phyloP scores from a whole-genome alignment of 352 stramenopile species.

The Pythium oligandrum region DNA sequence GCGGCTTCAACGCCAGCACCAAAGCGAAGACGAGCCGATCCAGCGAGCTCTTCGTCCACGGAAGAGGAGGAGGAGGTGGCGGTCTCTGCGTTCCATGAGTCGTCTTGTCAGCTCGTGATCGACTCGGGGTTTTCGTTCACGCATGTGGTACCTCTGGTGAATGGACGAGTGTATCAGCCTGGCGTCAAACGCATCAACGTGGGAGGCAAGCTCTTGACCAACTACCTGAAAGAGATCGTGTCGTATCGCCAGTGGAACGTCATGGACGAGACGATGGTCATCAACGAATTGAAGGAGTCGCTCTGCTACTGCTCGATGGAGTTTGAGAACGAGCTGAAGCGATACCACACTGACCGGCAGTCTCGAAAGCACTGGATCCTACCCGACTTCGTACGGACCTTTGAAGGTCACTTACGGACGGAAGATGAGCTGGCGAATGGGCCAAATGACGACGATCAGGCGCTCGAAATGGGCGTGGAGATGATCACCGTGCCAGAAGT shows the following conservation, averaged over 20 bases:
- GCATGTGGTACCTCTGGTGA: constrained; percentile 90
- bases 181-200: constrained; percentile 86
- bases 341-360: constrained; percentile 29
- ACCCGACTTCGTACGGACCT: constrained; percentile 74
- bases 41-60: neutral
- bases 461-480: constrained; percentile 83
- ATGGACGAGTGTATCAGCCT: constrained; percentile 39
- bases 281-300: constrained; percentile 86
- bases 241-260: constrained; percentile 96
- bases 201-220: constrained; percentile 94
- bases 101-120: constrained; percentile 78
- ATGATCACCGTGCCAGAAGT: constrained; percentile 88
- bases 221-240: constrained; percentile 96
- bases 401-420: constrained; percentile 37
- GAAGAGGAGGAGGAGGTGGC: constrained; percentile 17
- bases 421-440: neutral
- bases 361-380: constrained; percentile 69
- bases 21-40: constrained; percentile 10
- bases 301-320: constrained; percentile 88
- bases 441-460: constrained; percentile 43
- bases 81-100: constrained; percentile 35
- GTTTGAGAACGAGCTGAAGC: constrained; percentile 73
- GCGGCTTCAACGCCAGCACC: neutral
- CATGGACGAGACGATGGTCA: constrained; percentile 84
- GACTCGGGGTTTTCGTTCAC: constrained; percentile 96